Base-by-base conservation (phyloP, 1,284 basidiomycete species). In the Sanguinoderma infundibulare region DNA sequence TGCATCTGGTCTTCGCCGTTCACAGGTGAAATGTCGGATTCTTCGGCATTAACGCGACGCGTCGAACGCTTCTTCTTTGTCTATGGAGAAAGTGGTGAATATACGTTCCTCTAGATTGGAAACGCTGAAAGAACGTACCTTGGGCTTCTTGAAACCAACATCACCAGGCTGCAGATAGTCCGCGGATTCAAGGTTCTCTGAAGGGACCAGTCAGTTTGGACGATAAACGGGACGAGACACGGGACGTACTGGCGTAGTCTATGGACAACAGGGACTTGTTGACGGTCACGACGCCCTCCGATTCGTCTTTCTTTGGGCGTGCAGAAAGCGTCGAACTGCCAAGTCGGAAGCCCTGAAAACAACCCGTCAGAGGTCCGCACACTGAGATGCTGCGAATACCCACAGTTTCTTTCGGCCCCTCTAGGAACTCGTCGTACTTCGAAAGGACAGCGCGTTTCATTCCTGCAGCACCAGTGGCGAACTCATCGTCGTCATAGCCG, bases 401-500 rank as follows among this genome's bases (percentile, higher is more conserved):
- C 67, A 94, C 91, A 32, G 83, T 84, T 73, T 91, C 87, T 36
- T 80, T 82, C 5, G 83, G 68, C 28, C 90, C 90, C 65, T 92
- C 85, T 63, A 94, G 79, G 63, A 92, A 92, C 67, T 96, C 94
- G 70, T 99, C 97, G 72, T 99, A 99, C 74, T 99, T 99, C 47
- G 91, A 83, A 46, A 99, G 78, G 36, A 99, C 83, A n/a, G 91
- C 85, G 14, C 87, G 86, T 73, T 93, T 95, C 80, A 89, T 83
- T 22, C 93, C 94, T 44, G 83, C 85, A 71, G 84, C 84, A 38
- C 91, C 89, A 30, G 86, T 84, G 17, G 79, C 78, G 66, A 97
- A 96, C 71, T 98, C 96, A 3, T 98, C 95, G 69, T 99, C 97
- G 71, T 99, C 97, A 73, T 96, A 95, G 24, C 97, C 97, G 0